Conservation (phyloP, 2,329 filamentous ascomycete genomes). For the Fusarium beomiforme region DNA sequence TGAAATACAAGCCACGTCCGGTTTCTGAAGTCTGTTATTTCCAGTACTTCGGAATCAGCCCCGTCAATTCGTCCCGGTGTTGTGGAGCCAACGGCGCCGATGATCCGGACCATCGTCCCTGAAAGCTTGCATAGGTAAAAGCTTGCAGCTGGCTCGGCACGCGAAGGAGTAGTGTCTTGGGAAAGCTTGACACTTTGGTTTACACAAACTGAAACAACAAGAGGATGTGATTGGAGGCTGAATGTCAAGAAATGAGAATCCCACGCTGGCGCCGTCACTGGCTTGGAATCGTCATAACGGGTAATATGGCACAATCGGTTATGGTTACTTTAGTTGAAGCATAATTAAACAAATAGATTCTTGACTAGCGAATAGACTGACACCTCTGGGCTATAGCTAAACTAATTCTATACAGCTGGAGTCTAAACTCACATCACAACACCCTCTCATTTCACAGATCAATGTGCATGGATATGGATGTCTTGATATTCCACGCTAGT, state of each 20-base stretch:
- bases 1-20: background rate
- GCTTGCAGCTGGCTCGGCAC: constrained; percentile 7
- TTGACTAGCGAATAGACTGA: background rate
- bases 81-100: constrained; percentile 25
- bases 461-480: constrained; percentile 3
- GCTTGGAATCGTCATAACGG: constrained; percentile 25
- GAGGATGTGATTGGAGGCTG: constrained; percentile 15
- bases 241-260: background rate
- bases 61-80: constrained; percentile 7
- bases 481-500: constrained; percentile 5
- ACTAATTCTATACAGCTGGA: background rate
- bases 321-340: background rate
- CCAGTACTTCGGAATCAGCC: background rate
- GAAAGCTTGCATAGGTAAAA: too few relatives aligned
- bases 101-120: constrained; percentile 11
- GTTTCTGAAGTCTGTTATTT: background rate
- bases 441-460: background rate
- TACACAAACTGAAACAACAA: background rate
- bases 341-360: constrained; percentile 11
- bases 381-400: background rate
- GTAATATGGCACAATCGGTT: constrained; percentile 33
- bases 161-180: background rate
- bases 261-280: constrained; percentile 18
- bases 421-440: background rate
- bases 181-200: background rate